Conservation (phyloP, 2,329 filamentous ascomycete genomes). For the Fusarium austroafricanum region DNA sequence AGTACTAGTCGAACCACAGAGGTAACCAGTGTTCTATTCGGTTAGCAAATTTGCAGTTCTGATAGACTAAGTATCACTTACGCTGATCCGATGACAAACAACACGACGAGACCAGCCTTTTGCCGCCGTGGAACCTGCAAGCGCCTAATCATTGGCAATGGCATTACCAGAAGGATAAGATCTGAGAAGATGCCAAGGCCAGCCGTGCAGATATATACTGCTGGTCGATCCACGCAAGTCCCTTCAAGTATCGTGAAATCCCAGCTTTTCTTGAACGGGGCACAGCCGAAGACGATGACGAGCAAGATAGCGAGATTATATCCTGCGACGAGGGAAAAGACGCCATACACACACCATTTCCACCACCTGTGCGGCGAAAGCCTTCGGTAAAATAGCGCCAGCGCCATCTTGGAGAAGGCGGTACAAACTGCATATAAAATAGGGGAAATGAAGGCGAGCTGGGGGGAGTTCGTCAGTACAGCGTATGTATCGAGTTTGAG, state of each 20-base stretch:
- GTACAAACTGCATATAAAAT: constrained; percentile 44
- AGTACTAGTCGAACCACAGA: constrained; percentile 50
- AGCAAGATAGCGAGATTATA: constrained; percentile 52
- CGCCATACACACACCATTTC: constrained; percentile 46
- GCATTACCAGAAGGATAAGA: constrained; percentile 58
- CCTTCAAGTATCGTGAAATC: constrained; percentile 46
- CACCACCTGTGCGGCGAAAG: constrained; percentile 53
- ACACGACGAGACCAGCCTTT: constrained; percentile 57
- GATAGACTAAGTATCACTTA: constrained; percentile 7
- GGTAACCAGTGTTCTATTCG: constrained; percentile 51
- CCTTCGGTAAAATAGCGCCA: constrained; percentile 54
- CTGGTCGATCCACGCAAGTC: constrained; percentile 55
- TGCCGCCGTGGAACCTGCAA: constrained; percentile 60
- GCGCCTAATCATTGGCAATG: constrained; percentile 58
- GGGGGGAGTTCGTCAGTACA: neutral
- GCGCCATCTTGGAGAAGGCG: constrained; percentile 52
- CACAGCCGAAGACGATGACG: constrained; percentile 53
- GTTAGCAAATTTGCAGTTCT: constrained; percentile 7
- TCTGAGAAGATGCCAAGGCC: constrained; percentile 62
- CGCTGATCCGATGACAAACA: constrained; percentile 60
- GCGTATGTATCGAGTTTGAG: rapidly evolving
- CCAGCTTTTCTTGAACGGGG: constrained; percentile 49
- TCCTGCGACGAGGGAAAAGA: constrained; percentile 47
- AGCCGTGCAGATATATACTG: constrained; percentile 49
- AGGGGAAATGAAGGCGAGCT: constrained; percentile 40